These are phyloP conservation scores for Colletotrichum sp. DNA, from an alignment of 2,329 filamentous ascomycete genomes.

Conservation along the genomic window DNA sequence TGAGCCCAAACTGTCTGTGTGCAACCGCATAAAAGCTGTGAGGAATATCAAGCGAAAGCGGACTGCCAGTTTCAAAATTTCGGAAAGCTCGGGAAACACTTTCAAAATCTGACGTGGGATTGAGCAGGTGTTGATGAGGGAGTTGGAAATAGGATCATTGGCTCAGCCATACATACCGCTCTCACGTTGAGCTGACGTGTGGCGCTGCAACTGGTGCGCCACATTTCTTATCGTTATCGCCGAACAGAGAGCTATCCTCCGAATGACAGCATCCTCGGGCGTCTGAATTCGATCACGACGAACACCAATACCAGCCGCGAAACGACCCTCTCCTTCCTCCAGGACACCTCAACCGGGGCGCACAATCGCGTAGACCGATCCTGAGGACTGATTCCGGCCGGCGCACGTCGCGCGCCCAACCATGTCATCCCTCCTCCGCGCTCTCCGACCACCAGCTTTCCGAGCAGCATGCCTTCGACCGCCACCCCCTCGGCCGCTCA, in stretches of 20 bases:
- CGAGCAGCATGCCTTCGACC: neutral
- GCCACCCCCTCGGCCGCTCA: neutral
- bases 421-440: slow-evolving; percentile 26
- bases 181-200: neutral
- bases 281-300: neutral
- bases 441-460: slow-evolving; percentile 17
- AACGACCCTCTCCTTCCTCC: too few relatives aligned
- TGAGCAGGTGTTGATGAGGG: neutral
- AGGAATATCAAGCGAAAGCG: neutral
- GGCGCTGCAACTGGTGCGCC: neutral
- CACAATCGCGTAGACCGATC: neutral
- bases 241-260: neutral
- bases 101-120: neutral
- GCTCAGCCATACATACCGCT: neutral
- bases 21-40: neutral
- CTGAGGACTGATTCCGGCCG: neutral
- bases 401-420: neutral
- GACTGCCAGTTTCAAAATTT: too few relatives aligned
- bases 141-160: neutral
- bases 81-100: neutral
- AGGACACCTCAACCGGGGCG: neutral
- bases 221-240: slow-evolving; percentile 16
- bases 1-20: neutral
- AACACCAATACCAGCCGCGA: neutral
- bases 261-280: slow-evolving; percentile 1